Conservation (phyloP, 2,329 filamentous ascomycete genomes). For the Colletotrichum sp. region DNA sequence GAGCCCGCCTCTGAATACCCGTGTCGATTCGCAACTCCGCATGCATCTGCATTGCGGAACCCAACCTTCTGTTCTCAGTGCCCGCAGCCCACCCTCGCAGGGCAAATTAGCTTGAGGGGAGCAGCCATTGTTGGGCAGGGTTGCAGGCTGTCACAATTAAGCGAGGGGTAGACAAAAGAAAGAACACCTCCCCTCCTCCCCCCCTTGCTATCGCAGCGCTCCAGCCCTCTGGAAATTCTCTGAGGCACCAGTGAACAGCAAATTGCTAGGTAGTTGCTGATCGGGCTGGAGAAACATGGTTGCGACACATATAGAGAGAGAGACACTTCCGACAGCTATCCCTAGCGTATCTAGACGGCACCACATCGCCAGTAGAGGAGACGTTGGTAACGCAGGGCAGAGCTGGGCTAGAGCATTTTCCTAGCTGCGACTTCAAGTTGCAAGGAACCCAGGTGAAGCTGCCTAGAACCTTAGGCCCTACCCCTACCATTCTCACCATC, state of each 20-base stretch:
- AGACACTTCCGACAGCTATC: background rate
- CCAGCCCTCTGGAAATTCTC: background rate
- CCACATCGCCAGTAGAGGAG: background rate
- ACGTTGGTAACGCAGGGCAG: background rate
- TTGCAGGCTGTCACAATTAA: slow-evolving; percentile 10
- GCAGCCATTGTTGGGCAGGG: slow-evolving; percentile 5
- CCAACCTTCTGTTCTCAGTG: background rate
- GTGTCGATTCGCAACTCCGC: slow-evolving; percentile 1
- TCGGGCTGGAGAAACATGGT: background rate
- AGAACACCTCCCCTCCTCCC: background rate
- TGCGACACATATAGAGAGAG: background rate
- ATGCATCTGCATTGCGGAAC: background rate
- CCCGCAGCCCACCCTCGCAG: background rate
- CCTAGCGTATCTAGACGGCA: background rate
- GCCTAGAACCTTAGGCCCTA: background rate
- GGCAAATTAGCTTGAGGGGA: slow-evolving; percentile 10
- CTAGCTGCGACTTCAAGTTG: background rate
- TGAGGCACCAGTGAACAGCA: background rate
- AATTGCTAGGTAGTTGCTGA: background rate
- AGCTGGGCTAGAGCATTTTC: background rate
- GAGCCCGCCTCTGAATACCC: background rate
- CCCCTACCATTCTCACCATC: background rate
- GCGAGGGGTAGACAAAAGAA: slow-evolving; percentile 6
- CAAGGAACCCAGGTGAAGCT: slow-evolving; percentile 1
- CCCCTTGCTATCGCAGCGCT: background rate